Evolutionary conservation across 345 rosid species (phyloP).

Genomic region (Sonneratia alba): DNA sequence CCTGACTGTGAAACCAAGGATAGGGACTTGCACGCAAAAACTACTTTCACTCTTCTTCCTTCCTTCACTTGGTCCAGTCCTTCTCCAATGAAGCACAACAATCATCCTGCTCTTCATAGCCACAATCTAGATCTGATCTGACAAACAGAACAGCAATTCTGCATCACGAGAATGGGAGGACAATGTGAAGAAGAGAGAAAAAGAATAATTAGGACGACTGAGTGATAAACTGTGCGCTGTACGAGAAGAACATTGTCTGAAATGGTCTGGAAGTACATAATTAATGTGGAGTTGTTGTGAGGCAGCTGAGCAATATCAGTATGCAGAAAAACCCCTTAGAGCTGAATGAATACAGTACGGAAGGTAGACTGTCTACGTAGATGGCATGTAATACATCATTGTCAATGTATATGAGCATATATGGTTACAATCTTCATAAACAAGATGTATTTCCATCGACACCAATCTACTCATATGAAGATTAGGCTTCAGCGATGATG

Average conservation of each 20-base stretch:
- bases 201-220: background rate
- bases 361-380: background rate
- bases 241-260: background rate
- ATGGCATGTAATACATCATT: background rate
- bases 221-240: background rate
- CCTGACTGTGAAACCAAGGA: background rate
- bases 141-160: background rate
- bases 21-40: background rate
- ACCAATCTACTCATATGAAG: background rate
- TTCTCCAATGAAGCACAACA: background rate
- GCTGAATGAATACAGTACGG: background rate
- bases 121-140: background rate
- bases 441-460: background rate
- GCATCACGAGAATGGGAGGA: background rate
- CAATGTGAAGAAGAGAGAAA: background rate
- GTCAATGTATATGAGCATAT: background rate
- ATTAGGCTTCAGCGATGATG: background rate
- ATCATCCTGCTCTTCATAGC: background rate
- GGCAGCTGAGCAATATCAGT: no score
- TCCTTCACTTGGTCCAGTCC: no score
- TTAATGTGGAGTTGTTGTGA: no score
- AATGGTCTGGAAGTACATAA: background rate
- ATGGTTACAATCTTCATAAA: background rate
- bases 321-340: background rate
- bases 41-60: background rate